These are phyloP conservation scores for Leptographium lundbergii DNA, from an alignment of 2,329 filamentous ascomycete genomes.

Conservation along the genomic window DNA sequence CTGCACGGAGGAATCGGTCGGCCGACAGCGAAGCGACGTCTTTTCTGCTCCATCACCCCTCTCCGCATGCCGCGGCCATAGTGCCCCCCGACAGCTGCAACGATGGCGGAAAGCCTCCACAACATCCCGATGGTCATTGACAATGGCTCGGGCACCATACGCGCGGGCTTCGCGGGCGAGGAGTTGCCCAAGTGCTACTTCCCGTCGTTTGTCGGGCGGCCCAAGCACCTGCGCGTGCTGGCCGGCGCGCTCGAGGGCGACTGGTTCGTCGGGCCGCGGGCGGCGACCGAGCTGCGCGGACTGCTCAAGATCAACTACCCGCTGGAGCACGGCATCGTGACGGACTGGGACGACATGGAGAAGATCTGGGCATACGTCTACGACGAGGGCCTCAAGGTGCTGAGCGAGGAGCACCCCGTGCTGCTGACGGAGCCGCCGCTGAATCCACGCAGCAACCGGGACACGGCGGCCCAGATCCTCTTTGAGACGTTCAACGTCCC, in stretches of 20 bases:
- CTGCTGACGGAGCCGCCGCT: conserved; percentile 90
- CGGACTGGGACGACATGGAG: conserved; percentile 99
- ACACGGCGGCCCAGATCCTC: conserved; percentile 90
- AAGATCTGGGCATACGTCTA: conserved; percentile 98
- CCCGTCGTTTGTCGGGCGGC: conserved; percentile 89
- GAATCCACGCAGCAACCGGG: conserved; percentile 89
- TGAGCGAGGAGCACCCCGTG: conserved; percentile 97
- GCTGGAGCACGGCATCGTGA: conserved; percentile 94
- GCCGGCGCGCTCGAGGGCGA: conserved; percentile 96
- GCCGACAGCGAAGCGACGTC: background rate
- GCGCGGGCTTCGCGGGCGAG: conserved; percentile 92
- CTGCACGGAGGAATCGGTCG: too few relatives aligned
- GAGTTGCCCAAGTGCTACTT: conserved; percentile 96
- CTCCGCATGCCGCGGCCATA: conserved; percentile 1
- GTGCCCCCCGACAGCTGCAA: background rate
- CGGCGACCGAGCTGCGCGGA: conserved; percentile 77
- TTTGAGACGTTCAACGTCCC: conserved; percentile 99
- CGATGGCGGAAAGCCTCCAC: conserved; percentile 58
- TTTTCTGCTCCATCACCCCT: background rate
- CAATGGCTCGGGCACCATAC: conserved; percentile 95
- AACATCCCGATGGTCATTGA: conserved; percentile 98
- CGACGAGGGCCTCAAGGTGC: conserved; percentile 85
- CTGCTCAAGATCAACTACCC: conserved; percentile 93
- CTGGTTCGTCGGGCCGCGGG: conserved; percentile 86
- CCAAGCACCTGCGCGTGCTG: conserved; percentile 87